Evolutionary conservation across 2,329 filamentous ascomycete genomes (phyloP).

Genomic region (Neonectria neomacrospora): DNA sequence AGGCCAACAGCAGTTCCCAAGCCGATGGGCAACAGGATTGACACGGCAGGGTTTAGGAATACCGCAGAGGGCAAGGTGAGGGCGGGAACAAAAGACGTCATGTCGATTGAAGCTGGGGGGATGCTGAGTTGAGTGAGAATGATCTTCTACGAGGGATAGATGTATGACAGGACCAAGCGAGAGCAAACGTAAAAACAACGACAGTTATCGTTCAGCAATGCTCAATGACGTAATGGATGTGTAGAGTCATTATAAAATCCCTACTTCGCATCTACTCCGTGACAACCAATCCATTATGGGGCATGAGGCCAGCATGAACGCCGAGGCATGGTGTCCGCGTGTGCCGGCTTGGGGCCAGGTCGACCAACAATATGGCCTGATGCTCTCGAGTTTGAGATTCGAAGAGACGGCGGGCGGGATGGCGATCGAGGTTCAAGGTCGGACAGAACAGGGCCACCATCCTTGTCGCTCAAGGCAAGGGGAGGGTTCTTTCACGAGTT

Average conservation of each 20-base stretch:
- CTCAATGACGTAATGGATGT: slow-evolving; percentile 43
- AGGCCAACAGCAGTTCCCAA: slow-evolving; percentile 80
- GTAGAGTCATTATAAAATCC: background rate
- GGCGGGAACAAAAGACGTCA: slow-evolving; percentile 84
- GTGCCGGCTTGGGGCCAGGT: background rate
- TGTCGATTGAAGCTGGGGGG: slow-evolving; percentile 56
- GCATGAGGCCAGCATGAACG: slow-evolving; percentile 8
- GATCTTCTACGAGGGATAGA: background rate
- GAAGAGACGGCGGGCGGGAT: slow-evolving; percentile 13
- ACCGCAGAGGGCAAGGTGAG: slow-evolving; percentile 78
- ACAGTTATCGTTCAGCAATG: slow-evolving; percentile 6
- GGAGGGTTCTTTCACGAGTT: slow-evolving; percentile 18
- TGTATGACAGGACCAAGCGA: background rate
- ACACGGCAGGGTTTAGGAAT: slow-evolving; percentile 77
- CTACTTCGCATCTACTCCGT: background rate
- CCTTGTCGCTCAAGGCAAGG: background rate
- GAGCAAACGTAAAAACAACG: background rate
- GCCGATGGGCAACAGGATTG: slow-evolving; percentile 79
- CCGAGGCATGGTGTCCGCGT: slow-evolving; percentile 10
- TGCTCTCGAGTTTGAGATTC: slow-evolving; percentile 25
- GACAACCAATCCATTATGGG: background rate
- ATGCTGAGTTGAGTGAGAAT: background rate
- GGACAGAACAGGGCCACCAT: background rate
- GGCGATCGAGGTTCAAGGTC: slow-evolving; percentile 25
- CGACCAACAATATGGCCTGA: slow-evolving; percentile 34